Conservation (phyloP, 352 stramenopile genomes). For the Albugo laibachii region DNA sequence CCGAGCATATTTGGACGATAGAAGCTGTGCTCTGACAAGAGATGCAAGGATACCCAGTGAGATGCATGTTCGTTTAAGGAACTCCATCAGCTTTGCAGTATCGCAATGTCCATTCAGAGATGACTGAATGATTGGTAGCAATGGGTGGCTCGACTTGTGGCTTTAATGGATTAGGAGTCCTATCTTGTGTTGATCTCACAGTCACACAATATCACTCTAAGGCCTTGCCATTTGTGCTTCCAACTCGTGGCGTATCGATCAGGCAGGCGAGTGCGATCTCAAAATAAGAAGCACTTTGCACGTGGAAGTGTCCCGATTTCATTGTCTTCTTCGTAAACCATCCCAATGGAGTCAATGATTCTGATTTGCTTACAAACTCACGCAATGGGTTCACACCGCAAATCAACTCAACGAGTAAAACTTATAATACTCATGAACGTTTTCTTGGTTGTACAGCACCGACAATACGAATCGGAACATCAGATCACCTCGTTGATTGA, state of each 20-base stretch:
- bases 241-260: background rate
- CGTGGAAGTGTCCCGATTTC: conserved; percentile 58
- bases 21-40: conserved; percentile 60
- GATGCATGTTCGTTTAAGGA: conserved; percentile 63
- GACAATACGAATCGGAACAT: conserved; percentile 69
- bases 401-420: conserved; percentile 79
- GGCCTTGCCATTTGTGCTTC: conserved; percentile 41
- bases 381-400: conserved; percentile 70
- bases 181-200: conserved; percentile 80
- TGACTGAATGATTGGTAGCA: conserved; percentile 76
- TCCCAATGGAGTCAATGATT: conserved; percentile 30
- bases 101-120: conserved; percentile 63
- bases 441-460: conserved; percentile 27
- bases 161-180: conserved; percentile 74
- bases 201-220: conserved; percentile 58
- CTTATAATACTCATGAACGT: conserved; percentile 66
- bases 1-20: conserved; percentile 66
- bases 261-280: conserved; percentile 28
- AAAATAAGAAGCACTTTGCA: conserved; percentile 70
- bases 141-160: conserved; percentile 62
- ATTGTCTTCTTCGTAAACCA: conserved; percentile 25
- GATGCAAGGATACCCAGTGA: conserved; percentile 65
- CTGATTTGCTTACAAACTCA: conserved; percentile 61
- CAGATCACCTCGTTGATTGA: conserved; percentile 48
- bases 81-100: conserved; percentile 55